Percentiles rank a stretch among this genome's conserved stretches.
phyloP scores from a whole-genome alignment of 1,284 basidiomycete genomes.

The Ceratobasidium sp. region DNA sequence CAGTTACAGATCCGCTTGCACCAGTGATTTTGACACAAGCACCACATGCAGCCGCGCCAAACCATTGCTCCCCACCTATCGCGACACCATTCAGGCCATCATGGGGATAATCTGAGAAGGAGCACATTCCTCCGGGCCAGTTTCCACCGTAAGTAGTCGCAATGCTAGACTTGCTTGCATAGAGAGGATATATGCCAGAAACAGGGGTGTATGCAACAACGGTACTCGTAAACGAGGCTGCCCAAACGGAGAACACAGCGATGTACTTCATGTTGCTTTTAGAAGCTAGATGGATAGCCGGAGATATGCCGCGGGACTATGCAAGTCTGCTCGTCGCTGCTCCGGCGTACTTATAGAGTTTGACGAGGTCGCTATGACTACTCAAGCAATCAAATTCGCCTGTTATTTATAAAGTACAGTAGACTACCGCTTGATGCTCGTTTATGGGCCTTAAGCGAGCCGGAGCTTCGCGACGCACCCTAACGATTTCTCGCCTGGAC shows the following conservation, averaged over 20 bases:
- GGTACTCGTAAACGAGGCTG: not conserved
- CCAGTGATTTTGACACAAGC: conserved; percentile 9
- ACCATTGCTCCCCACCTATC: not conserved
- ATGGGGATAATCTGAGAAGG: conserved; percentile 12
- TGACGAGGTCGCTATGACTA: conserved; percentile 6
- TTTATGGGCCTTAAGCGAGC: not conserved
- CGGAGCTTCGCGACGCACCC: too few relatives aligned
- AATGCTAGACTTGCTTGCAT: not conserved
- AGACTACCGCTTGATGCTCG: too few relatives aligned
- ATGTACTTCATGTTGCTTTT: not conserved
- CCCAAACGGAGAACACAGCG: not conserved
- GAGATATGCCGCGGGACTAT: not conserved
- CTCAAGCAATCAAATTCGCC: not conserved
- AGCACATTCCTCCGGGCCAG: conserved; percentile 3
- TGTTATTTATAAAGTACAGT: not conserved
- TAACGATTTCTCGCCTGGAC: too few relatives aligned
- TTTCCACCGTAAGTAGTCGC: conserved; percentile 10
- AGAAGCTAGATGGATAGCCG: not conserved
- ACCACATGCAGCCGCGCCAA: conserved; percentile 6
- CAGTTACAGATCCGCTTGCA: conserved; percentile 2
- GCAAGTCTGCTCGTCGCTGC: not conserved
- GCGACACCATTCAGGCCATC: conserved; percentile 9
- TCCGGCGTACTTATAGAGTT: not conserved
- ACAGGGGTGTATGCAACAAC: not conserved
- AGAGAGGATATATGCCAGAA: conserved; percentile 1